These are phyloP conservation scores for Litsea cubeba DNA, from an alignment of 164 flowering plant species.

Conservation along the genomic window DNA sequence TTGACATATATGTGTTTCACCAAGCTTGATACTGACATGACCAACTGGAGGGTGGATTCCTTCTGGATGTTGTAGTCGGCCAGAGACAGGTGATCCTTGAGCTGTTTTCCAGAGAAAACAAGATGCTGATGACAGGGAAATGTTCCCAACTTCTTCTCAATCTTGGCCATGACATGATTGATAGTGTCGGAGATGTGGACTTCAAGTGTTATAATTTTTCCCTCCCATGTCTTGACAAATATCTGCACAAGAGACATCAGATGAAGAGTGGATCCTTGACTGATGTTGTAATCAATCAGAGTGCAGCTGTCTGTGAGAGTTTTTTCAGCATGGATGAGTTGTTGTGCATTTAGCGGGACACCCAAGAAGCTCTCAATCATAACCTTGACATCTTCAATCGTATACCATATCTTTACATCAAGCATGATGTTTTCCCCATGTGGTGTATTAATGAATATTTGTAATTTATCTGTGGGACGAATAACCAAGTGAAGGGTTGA, in stretches of 20 bases:
- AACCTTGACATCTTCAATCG: slow-evolving; percentile 20
- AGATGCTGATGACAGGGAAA: slow-evolving; percentile 1
- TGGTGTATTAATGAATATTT: slow-evolving; percentile 12
- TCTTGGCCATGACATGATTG: slow-evolving; percentile 16
- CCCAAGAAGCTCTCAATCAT: slow-evolving; percentile 19
- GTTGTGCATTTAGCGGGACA: background rate
- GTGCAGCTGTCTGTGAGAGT: slow-evolving; percentile 15
- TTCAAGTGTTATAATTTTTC: slow-evolving; percentile 10
- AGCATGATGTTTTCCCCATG: slow-evolving; percentile 7
- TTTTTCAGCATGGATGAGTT: slow-evolving; percentile 14
- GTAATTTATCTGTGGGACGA: slow-evolving; percentile 7
- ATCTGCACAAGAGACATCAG: slow-evolving; percentile 17
- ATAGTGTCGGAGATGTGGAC: slow-evolving; percentile 13
- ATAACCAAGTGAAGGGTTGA: slow-evolving; percentile 16
- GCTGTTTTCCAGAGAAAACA: slow-evolving; percentile 10
- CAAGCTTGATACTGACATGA: too few relatives aligned
- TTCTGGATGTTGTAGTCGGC: slow-evolving; percentile 3
- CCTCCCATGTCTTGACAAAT: slow-evolving; percentile 12
- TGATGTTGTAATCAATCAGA: slow-evolving; percentile 18
- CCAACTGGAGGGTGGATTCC: slow-evolving; percentile 1
- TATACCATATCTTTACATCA: slow-evolving; percentile 10
- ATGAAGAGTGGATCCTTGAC: slow-evolving; percentile 13
- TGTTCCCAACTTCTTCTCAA: slow-evolving; percentile 9
- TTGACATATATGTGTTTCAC: too few relatives aligned
- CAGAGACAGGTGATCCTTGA: background rate